Evolutionary conservation across 1,139 yeast genomes (phyloP), one percentile per base, ranked within the genome.

Genomic region (Blastobotrys proliferans): DNA sequence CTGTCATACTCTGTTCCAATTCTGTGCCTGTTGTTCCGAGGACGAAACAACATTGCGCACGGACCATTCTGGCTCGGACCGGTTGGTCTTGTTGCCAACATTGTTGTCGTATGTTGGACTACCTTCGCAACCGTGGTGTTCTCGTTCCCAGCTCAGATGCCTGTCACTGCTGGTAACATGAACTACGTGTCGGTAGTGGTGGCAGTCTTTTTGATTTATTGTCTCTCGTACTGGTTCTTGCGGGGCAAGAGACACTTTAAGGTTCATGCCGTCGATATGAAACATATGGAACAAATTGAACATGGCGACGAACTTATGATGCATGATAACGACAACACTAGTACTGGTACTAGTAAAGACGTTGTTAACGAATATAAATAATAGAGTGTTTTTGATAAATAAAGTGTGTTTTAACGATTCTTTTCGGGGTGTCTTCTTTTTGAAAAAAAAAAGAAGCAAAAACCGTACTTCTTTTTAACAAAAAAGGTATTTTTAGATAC

Each of bases 1-100:
- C 70, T 83, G 20, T 88, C 94, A 1, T 83, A 87, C 54, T 80
- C 87, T 3, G 76, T 86, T 11, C 95, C 95, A 2, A 80, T 85
- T 29, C 56, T 81, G 1, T 51, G 49, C n/a, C 71, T 82, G 22
- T 73, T 80, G 18, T 72, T 85, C 37, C 37, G 48, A 29, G 42
- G 44, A 16, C 41, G 52, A 21, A n/a, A 29, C 16, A 38, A 41
- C 20, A 51, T 48, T 28, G 72, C 74, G 53, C 88, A 88, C 32
- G 83, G 92, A 0, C 81, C 85, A 1, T 83, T 84, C 63, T 75
- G 81, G 52, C 69, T 86, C 42, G 73, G 79, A 42, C 76, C n/a
- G 71, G 53, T 59, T 43, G 94, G 95, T 1, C 81, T 30, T 29
- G n/a, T 84, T 73, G 49, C 77, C 6, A 66, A 83, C 44, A 82